phyloP scores from a whole-genome alignment of 108 stramenopile genomes.

The Conticribra weissflogii region DNA sequence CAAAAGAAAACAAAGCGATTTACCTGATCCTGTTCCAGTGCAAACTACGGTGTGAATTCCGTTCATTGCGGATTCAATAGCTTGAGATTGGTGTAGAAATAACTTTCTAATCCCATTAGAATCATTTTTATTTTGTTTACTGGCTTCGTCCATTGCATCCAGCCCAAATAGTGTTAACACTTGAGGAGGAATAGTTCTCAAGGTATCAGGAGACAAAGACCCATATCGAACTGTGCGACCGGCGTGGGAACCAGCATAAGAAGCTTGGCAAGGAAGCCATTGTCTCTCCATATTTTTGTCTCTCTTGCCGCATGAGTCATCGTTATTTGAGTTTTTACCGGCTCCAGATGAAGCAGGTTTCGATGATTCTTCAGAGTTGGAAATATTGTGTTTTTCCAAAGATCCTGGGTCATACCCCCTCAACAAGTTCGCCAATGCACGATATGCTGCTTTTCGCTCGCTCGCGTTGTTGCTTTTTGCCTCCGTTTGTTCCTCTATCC shows the following conservation, averaged over 20 bases:
- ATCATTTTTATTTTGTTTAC: neutral
- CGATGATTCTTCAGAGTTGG: neutral
- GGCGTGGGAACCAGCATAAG: constrained; percentile 72
- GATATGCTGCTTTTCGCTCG: constrained; percentile 27
- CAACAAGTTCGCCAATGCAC: constrained; percentile 27
- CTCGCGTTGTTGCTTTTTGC: constrained; percentile 19
- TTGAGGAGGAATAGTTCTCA: constrained; percentile 25
- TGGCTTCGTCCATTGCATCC: neutral
- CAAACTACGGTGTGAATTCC: constrained; percentile 76
- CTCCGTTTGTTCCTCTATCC: constrained; percentile 8
- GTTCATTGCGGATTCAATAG: constrained; percentile 70
- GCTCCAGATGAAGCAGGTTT: too few relatives aligned
- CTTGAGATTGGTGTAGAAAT: constrained; percentile 85
- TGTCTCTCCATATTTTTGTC: constrained; percentile 11
- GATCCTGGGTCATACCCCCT: constrained; percentile 1
- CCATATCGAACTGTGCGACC: constrained; percentile 57
- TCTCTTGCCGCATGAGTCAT: neutral
- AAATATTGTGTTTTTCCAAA: too few relatives aligned
- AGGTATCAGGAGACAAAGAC: constrained; percentile 26
- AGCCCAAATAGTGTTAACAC: constrained; percentile 25
- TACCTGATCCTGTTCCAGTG: constrained; percentile 91
- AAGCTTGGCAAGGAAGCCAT: constrained; percentile 56
- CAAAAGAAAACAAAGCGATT: constrained; percentile 82
- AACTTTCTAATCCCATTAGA: constrained; percentile 24
- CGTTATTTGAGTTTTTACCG: too few relatives aligned